These are phyloP conservation scores for Neurospora intermedia DNA, from an alignment of 495 filamentous ascomycete genomes.

Conservation along the genomic window DNA sequence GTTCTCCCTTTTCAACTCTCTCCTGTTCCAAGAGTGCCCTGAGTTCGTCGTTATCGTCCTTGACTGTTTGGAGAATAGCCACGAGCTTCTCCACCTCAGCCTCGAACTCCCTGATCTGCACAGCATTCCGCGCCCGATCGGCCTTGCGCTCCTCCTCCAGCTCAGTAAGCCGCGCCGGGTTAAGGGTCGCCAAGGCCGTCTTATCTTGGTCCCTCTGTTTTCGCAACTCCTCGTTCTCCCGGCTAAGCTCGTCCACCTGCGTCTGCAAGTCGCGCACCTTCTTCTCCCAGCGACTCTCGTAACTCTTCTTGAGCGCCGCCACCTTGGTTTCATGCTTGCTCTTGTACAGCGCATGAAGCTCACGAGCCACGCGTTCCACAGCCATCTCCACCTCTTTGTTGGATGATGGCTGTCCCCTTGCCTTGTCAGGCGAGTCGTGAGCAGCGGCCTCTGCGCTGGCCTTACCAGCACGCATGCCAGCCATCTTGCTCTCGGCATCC, in stretches of 20 bases:
- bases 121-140: constrained; percentile 39
- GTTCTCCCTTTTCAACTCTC: constrained; percentile 82
- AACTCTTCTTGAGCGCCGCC: constrained; percentile 85
- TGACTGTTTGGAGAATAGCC: constrained; percentile 54
- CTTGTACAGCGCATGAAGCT: constrained; percentile 90
- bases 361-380: constrained; percentile 80
- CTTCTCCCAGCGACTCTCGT: constrained; percentile 82
- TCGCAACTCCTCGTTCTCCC: constrained; percentile 64
- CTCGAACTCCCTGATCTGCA: constrained; percentile 46
- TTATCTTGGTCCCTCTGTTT: constrained; percentile 41
- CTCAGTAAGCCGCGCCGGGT: constrained; percentile 34
- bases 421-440: not conserved
- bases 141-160: constrained; percentile 38
- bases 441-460: constrained; percentile 26
- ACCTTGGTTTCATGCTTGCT: constrained; percentile 94
- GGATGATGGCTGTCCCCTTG: constrained; percentile 3
- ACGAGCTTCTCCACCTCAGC: constrained; percentile 61
- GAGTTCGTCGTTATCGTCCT: constrained; percentile 54
- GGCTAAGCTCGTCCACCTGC: constrained; percentile 52
- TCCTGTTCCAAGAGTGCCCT: constrained; percentile 60
- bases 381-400: constrained; percentile 65
- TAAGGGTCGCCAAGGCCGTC: constrained; percentile 34
- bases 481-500: constrained; percentile 65
- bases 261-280: constrained; percentile 63
- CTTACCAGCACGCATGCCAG: constrained; percentile 48